phyloP scores from a whole-genome alignment of 192 early-diverging fungal species.

The Phlyctochytrium planicorne region DNA sequence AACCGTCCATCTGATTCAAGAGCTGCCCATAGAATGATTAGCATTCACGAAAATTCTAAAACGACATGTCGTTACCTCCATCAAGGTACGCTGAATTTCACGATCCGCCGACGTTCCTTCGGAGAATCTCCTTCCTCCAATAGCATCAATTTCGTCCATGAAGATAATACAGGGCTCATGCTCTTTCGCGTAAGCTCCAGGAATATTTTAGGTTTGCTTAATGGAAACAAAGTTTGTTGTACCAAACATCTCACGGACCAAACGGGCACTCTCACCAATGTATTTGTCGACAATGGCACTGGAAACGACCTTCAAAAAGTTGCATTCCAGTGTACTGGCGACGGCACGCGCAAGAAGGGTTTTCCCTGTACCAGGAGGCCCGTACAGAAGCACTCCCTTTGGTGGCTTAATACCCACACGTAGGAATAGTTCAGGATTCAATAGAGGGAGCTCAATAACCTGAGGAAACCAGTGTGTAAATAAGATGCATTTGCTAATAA shows the following conservation, averaged over 20 bases:
- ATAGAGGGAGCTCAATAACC: slow-evolving; percentile 97
- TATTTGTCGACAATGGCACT: slow-evolving; percentile 99
- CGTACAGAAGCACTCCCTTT: slow-evolving; percentile 96
- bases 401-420: slow-evolving; percentile 98
- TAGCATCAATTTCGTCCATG: slow-evolving; percentile 99
- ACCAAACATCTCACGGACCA: slow-evolving; percentile 99
- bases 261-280: slow-evolving; percentile 96
- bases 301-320: slow-evolving; percentile 98
- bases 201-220: background rate
- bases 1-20: slow-evolving; percentile 99
- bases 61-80: slow-evolving; percentile 66
- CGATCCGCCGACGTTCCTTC: slow-evolving; percentile 99
- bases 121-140: slow-evolving; percentile 97
- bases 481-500: slow-evolving; percentile 18
- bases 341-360: slow-evolving; percentile 96
- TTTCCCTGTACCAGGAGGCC: slow-evolving; percentile 97
- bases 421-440: slow-evolving; percentile 97
- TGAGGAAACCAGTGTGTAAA: slow-evolving; percentile 19
- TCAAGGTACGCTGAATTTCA: slow-evolving; percentile 98
- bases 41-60: slow-evolving; percentile 1
- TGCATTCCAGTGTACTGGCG: slow-evolving; percentile 94
- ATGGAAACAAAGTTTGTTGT: background rate
- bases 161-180: slow-evolving; percentile 99
- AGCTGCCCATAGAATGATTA: too few species aligned
- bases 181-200: slow-evolving; percentile 87